phyloP scores from a whole-genome alignment of 1,284 basidiomycete genomes.

The Sporisorium exsertum region DNA sequence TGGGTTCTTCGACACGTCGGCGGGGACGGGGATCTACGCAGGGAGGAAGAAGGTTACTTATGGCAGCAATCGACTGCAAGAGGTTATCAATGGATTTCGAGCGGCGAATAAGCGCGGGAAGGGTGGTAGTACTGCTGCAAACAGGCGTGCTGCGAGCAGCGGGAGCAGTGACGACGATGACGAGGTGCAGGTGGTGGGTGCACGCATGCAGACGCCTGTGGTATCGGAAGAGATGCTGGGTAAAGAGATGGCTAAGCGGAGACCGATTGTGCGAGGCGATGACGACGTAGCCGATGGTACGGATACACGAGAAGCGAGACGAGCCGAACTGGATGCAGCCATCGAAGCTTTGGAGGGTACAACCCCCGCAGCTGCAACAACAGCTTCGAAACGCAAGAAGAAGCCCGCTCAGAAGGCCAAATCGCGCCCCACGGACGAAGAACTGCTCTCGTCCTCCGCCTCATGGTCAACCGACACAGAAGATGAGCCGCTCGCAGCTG shows the following conservation, averaged over 20 bases:
- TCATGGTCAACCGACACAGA: conserved; percentile 12
- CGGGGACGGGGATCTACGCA: conserved; percentile 75
- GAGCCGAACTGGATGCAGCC: conserved; percentile 44
- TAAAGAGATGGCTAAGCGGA: conserved; percentile 55
- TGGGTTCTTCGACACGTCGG: conserved; percentile 73
- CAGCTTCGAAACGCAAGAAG: conserved; percentile 21
- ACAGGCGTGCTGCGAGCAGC: conserved; percentile 1
- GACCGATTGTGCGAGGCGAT: conserved; percentile 52
- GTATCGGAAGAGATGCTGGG: conserved; percentile 55
- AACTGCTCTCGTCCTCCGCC: conserved; percentile 13
- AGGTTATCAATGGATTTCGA: conserved; percentile 83
- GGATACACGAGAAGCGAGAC: conserved; percentile 7
- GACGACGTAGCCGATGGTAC: neutral
- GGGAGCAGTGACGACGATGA: conserved; percentile 23
- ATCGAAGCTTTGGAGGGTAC: conserved; percentile 46
- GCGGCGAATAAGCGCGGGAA: conserved; percentile 29
- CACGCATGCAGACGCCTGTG: conserved; percentile 31
- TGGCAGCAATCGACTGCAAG: conserved; percentile 85
- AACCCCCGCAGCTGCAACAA: neutral
- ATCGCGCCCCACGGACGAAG: neutral
- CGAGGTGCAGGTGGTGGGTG: conserved; percentile 35
- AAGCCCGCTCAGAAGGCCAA: conserved; percentile 3
- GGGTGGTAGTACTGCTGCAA: neutral
- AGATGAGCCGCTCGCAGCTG: conserved; percentile 4
- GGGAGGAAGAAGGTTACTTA: conserved; percentile 84